Conservation (phyloP, 371 early-diverging fungal species). For the Batrachochytrium dendrobatidis region DNA sequence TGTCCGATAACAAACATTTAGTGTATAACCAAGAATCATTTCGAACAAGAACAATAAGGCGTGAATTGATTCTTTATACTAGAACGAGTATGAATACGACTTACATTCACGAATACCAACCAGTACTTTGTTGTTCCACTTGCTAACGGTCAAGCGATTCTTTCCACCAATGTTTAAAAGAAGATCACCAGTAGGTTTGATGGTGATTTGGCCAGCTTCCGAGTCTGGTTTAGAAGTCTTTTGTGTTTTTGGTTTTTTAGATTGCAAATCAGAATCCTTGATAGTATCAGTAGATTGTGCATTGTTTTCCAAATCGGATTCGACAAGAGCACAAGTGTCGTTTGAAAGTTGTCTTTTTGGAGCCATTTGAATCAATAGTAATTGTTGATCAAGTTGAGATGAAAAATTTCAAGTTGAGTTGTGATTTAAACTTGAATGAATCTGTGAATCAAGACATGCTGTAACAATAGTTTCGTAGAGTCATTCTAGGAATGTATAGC, state of each 20-base stretch:
- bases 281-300: background rate
- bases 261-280: background rate
- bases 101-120: constrained; percentile 14
- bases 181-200: background rate
- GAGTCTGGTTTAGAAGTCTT: background rate
- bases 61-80: background rate
- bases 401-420: too few species aligned
- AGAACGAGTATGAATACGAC: background rate
- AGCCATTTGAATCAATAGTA: too few species aligned
- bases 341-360: too few species aligned
- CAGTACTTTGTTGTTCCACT: constrained; percentile 12
- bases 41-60: too few species aligned
- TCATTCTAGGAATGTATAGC: too few species aligned
- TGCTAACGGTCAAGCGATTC: background rate
- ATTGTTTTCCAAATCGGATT: background rate
- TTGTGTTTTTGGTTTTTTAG: background rate
- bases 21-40: too few species aligned
- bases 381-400: too few species aligned
- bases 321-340: too few species aligned
- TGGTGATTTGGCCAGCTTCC: background rate
- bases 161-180: background rate
- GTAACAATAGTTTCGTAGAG: too few species aligned
- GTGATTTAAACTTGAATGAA: too few species aligned
- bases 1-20: too few species aligned
- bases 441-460: too few species aligned